A percentile compares a stretch with the other conserved stretches of the same genome.
Evolutionary conservation across 352 stramenopile species (phyloP).

Genomic region (Phytophthora parvispora): DNA sequence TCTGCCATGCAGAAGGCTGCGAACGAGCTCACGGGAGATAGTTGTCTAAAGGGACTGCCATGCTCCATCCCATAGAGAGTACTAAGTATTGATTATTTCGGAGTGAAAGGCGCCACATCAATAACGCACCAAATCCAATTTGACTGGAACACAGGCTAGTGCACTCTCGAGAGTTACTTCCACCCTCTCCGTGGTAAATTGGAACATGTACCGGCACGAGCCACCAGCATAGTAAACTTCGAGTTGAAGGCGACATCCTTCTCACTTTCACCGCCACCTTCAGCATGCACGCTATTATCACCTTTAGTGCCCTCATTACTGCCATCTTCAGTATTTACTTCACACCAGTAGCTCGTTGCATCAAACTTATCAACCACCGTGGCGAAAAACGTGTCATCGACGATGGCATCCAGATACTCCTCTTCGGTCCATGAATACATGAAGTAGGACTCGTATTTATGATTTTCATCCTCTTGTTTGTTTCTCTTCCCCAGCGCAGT

Average conservation of each 20-base stretch:
- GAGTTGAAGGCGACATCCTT: slow-evolving; percentile 6
- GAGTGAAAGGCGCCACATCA: not conserved
- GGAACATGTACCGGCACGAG: slow-evolving; percentile 36
- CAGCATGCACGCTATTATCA: too few relatives aligned
- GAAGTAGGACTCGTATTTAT: slow-evolving; percentile 7
- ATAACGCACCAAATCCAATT: slow-evolving; percentile 1
- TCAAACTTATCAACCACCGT: slow-evolving; percentile 8
- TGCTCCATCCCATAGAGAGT: slow-evolving; percentile 18
- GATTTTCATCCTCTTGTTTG: not conserved
- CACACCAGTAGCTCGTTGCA: slow-evolving; percentile 2
- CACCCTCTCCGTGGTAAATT: slow-evolving; percentile 14
- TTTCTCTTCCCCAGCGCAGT: slow-evolving; percentile 9
- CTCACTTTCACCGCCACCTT: slow-evolving; percentile 17
- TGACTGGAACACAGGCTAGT: not conserved
- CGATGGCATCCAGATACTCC: slow-evolving; percentile 15
- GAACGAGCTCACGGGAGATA: slow-evolving; percentile 6
- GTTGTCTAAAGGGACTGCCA: not conserved
- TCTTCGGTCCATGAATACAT: slow-evolving; percentile 20
- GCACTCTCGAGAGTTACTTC: not conserved
- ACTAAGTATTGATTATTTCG: slow-evolving; percentile 3
- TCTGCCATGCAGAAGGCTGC: not conserved
- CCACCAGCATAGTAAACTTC: slow-evolving; percentile 44
- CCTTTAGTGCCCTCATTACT: slow-evolving; percentile 1
- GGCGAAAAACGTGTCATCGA: slow-evolving; percentile 5
- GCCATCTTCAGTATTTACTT: slow-evolving; percentile 12